Evolutionary conservation across 495 filamentous ascomycete genomes (phyloP), one percentile per base, ranked within the genome.

Genomic region (Neurospora sp.): DNA sequence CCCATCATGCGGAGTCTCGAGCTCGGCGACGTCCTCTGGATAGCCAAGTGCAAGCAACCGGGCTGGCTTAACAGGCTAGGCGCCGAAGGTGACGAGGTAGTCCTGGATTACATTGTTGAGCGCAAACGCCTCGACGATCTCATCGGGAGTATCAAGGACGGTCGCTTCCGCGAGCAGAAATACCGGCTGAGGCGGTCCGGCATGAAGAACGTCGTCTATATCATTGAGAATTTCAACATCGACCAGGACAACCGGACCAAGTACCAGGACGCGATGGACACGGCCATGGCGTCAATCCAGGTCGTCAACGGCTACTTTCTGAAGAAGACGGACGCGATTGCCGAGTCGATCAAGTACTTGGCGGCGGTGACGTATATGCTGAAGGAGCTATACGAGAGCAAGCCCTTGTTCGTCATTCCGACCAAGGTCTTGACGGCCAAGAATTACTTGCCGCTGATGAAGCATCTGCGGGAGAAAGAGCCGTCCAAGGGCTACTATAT

Each of bases 101-200:
- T 93, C 48, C 84, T 96, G 7, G 93, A 95, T 78, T 93, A 89
- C 84, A 92, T 96, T 39, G 86, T 95, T 0, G 93, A 96, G 81
- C 88, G 93, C 69, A 96, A 96, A 77, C 86, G 93, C 3, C 86
- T 94, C 0, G 93, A 96, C 75, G 93, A 96, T 80, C 85, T 96
- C 5, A 84, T 96, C 9, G 83, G 87, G 37, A 93, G 91, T 66
- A 92, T 96, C 79, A 94, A 91, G 79, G 93, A 96, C 71, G 92
- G 92, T 0, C 89, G 93, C 1, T 96, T 94, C 77, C 90, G 90
- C 75, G 93, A 96, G 76, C 93, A 96, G 75, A 96, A 96, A 76
- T 95, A 94, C 75, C 90, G 93, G 2, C 86, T 95, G 4, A 85
- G 86, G 44, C 89, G 89, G 71, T 90, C 88, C 0, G 92, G 92